Base-by-base conservation (phyloP, 2,329 filamentous ascomycete species). In the Cryphonectria radicalis region DNA sequence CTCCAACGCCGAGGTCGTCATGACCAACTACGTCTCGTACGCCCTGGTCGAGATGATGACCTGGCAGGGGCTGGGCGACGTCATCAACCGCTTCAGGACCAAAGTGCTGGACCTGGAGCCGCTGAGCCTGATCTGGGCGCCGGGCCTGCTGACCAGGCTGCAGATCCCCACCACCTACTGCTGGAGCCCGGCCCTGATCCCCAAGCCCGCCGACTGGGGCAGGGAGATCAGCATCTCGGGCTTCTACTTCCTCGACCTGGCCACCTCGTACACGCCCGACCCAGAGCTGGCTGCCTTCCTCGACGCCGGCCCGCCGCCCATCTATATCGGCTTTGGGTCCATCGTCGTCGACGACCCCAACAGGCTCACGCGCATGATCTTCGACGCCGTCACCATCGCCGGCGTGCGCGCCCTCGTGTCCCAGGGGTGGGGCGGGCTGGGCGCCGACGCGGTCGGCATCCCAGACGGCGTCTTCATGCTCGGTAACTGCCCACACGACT, bases 41-140 rank as follows among this genome's bases (percentile, higher is more conserved):
- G 90, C 91, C 0, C 84, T 97, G 28, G 92, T 97, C 2, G 94
- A 97, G 75, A 93, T 97, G 88, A 90, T 97, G 86, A 95, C 94
- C 14, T 97, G 94, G 94, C 94, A 97, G 81, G 94, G 94, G 0
- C 83, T 97, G 4, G 95, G 95, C 53, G 95, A 98, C 80, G 85
- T 98, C 7, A 95, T 98, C 78, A 98, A 98, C 78, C 88, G 90
- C 14, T 98, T 97, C 77, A 87, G 95, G 67, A 90, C 91, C 74
- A 90, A 90, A 71, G 88, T 88, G 19, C 85, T 97, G 0, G 91
- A 92, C 37, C 83, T 98, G 0, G 92, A 96, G 62, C 88, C 92
- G 0, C 86, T 98, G 59, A 94, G 92, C 73, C 84, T 93, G 10
- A 90, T 97, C 65, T 95, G 92, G 88, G 95, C 93, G 2, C 94